Percentiles rank a stretch among this genome's conserved stretches.
phyloP scores from a whole-genome alignment of 805 yeast genomes.

The Saccharomycodes ludwigii region DNA sequence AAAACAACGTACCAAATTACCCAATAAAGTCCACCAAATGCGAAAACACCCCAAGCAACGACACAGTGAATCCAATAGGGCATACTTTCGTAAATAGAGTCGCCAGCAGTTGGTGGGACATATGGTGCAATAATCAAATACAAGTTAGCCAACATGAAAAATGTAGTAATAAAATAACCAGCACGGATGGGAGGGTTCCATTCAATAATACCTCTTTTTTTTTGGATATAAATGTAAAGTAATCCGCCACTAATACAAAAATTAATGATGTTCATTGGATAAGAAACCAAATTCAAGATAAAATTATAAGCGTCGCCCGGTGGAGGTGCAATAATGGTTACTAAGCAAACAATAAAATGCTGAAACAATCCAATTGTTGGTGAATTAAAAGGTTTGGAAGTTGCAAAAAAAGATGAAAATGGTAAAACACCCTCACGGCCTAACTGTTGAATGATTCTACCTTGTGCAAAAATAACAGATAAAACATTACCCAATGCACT shows the following conservation, averaged over 20 bases:
- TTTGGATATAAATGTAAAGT: constrained; percentile 42
- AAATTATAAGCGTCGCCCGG: constrained; percentile 84
- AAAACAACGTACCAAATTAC: constrained; percentile 44
- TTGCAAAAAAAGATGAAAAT: constrained; percentile 56
- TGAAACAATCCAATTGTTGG: constrained; percentile 64
- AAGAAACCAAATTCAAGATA: constrained; percentile 65
- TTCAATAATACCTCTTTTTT: constrained; percentile 32
- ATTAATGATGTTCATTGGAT: constrained; percentile 71
- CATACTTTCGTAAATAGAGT: constrained; percentile 51
- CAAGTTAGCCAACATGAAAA: constrained; percentile 52
- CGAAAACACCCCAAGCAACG: constrained; percentile 69
- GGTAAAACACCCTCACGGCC: constrained; percentile 79
- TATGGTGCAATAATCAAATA: constrained; percentile 70
- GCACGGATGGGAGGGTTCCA: constrained; percentile 72
- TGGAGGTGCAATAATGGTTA: constrained; percentile 69
- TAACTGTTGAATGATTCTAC: constrained; percentile 66
- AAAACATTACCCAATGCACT: constrained; percentile 74
- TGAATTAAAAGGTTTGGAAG: constrained; percentile 58
- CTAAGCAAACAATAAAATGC: constrained; percentile 64
- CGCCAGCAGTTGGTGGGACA: constrained; percentile 72
- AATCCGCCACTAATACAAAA: constrained; percentile 48
- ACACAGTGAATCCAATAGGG: constrained; percentile 77
- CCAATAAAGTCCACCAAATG: constrained; percentile 56
- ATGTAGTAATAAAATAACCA: constrained; percentile 45
- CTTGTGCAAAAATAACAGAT: constrained; percentile 72